These are phyloP conservation scores for Aspergillus amoenus DNA, from an alignment of 2,329 filamentous ascomycete species.

Conservation along the genomic window DNA sequence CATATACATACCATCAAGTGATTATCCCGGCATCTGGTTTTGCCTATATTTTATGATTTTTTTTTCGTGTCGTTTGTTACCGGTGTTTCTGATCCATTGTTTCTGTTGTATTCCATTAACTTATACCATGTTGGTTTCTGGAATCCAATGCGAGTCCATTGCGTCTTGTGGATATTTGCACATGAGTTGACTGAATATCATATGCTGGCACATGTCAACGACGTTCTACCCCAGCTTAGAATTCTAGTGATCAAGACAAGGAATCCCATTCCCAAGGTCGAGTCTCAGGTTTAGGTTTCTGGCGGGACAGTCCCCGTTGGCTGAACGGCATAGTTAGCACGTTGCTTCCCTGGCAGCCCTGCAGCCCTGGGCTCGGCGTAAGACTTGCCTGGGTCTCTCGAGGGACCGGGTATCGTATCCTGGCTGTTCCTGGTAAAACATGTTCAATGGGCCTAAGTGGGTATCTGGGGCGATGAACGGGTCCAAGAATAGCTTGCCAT, in stretches of 20 bases:
- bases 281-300: too few relatives aligned
- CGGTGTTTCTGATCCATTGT: not conserved
- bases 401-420: not conserved
- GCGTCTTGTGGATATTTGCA: not conserved
- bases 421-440: not conserved
- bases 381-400: not conserved
- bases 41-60: not conserved
- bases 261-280: not conserved
- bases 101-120: not conserved
- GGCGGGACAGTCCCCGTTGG: too few relatives aligned
- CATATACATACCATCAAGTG: not conserved
- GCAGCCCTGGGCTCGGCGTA: not conserved
- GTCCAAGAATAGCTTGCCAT: too few relatives aligned
- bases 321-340: too few relatives aligned
- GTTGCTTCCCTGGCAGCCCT: not conserved
- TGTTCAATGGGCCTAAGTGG: too few relatives aligned
- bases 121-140: not conserved
- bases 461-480: not conserved
- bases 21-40: not conserved
- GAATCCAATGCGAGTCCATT: not conserved
- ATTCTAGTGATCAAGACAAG: not conserved
- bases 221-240: too few relatives aligned
- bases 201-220: not conserved
- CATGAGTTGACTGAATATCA: not conserved
- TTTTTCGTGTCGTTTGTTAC: not conserved